Evolutionary conservation across 441 rosid species (phyloP).

Genomic region (Biscutella laevigata): DNA sequence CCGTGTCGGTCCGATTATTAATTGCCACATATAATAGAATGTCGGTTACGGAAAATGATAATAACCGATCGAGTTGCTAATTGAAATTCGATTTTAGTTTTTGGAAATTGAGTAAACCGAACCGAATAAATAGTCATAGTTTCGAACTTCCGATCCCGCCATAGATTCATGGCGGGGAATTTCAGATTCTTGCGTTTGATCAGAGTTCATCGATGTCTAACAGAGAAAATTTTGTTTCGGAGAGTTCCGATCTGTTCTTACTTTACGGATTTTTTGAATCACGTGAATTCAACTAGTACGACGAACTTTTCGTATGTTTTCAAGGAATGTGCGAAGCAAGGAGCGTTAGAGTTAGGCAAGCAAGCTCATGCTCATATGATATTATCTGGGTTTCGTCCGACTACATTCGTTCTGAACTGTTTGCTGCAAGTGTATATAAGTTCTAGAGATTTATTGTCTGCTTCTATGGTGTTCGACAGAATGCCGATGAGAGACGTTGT

Average conservation of each 20-base stretch:
- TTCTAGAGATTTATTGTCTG: conserved; percentile 35
- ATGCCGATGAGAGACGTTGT: conserved; percentile 57
- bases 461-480: conserved; percentile 50
- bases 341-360: conserved; percentile 39
- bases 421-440: conserved; percentile 48
- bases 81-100: not conserved
- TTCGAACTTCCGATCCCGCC: conserved; percentile 24
- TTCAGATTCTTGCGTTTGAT: conserved; percentile 20
- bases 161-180: conserved; percentile 19
- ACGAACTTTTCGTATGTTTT: conserved; percentile 53
- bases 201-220: not conserved
- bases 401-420: conserved; percentile 57
- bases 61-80: not conserved
- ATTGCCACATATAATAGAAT: too few relatives aligned
- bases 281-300: conserved; percentile 20
- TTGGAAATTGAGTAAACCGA: not conserved
- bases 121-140: not conserved
- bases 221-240: conserved; percentile 1
- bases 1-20: too few relatives aligned
- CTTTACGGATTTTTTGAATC: conserved; percentile 31
- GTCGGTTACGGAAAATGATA: too few relatives aligned
- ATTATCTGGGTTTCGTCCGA: conserved; percentile 56
- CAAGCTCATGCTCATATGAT: conserved; percentile 75
- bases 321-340: conserved; percentile 50
- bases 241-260: conserved; percentile 10